Percentiles rank a stretch among this genome's conserved stretches.
Conservation (phyloP, 2,329 filamentous ascomycete genomes). For the Phyllosticta ampelicida region DNA sequence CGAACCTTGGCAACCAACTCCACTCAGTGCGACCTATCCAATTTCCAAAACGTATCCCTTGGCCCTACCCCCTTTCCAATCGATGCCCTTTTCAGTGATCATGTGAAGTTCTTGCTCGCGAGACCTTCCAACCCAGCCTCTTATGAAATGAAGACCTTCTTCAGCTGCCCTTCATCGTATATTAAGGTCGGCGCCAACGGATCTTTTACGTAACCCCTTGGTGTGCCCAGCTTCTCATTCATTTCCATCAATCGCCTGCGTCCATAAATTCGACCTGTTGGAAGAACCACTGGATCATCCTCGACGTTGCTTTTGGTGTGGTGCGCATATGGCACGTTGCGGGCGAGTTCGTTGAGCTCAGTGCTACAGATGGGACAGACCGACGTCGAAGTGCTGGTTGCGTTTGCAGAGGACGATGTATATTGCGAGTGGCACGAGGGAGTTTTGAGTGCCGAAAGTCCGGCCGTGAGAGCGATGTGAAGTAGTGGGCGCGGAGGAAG, state of each 20-base stretch:
- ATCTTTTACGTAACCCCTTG: slow-evolving; percentile 60
- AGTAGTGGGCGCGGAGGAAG: slow-evolving; percentile 75
- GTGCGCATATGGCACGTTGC: slow-evolving; percentile 84
- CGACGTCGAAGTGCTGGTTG: slow-evolving; percentile 52
- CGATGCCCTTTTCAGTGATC: background rate
- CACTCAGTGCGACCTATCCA: background rate
- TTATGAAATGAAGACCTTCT: slow-evolving; percentile 85
- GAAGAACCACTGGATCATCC: slow-evolving; percentile 72
- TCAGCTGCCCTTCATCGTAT: slow-evolving; percentile 51
- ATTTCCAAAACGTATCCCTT: background rate
- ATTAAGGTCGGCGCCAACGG: slow-evolving; percentile 54
- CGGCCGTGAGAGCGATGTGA: slow-evolving; percentile 81
- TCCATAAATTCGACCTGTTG: slow-evolving; percentile 80
- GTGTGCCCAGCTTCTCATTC: slow-evolving; percentile 67
- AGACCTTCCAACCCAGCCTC: background rate
- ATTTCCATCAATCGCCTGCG: slow-evolving; percentile 61
- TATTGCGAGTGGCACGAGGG: slow-evolving; percentile 74
- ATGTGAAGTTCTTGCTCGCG: background rate
- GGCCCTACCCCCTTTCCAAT: background rate
- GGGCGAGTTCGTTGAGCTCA: slow-evolving; percentile 84
- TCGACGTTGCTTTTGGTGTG: slow-evolving; percentile 92
- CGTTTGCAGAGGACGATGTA: slow-evolving; percentile 43
- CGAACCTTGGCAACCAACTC: background rate
- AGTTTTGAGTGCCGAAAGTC: slow-evolving; percentile 89
- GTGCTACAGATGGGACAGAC: slow-evolving; percentile 94